A percentile compares a stretch with the other conserved stretches of the same genome.
Evolutionary conservation across 2,329 filamentous ascomycete species (phyloP).

Genomic region (Colletotrichum sp.): DNA sequence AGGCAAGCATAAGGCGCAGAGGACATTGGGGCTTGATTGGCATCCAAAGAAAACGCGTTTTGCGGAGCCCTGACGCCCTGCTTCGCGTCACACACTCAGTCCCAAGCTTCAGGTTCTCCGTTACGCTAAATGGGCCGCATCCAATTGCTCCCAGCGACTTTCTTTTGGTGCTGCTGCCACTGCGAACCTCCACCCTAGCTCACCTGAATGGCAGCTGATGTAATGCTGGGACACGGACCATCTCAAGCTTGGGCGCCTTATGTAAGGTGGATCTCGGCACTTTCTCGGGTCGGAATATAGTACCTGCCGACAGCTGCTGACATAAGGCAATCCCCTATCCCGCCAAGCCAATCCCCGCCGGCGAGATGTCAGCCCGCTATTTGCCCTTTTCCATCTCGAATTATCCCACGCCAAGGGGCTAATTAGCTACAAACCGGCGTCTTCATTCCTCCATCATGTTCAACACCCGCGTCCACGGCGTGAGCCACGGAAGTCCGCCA

Average conservation of each 20-base stretch:
- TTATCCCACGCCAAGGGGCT: background rate
- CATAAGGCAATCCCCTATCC: background rate
- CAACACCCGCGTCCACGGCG: background rate
- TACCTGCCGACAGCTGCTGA: fast-evolving
- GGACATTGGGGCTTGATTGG: constrained; percentile 16
- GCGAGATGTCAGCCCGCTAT: background rate
- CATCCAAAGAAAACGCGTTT: constrained; percentile 16
- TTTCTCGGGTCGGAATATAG: background rate
- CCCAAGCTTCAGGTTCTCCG: constrained; percentile 3
- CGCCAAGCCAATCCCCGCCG: background rate
- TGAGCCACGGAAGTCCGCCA: background rate
- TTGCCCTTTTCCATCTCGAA: background rate
- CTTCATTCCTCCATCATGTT: background rate
- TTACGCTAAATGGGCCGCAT: constrained; percentile 1
- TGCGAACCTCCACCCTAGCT: background rate
- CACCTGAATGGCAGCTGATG: background rate
- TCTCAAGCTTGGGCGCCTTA: background rate
- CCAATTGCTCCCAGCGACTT: background rate
- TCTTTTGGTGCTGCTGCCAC: background rate
- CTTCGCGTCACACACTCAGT: background rate
- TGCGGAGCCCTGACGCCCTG: constrained; percentile 14
- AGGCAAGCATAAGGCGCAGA: background rate
- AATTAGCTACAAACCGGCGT: background rate
- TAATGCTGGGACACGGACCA: background rate
- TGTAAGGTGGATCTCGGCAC: background rate